These are phyloP conservation scores for Hemerocallis citrina DNA, from an alignment of 106 monocot species.

Conservation along the genomic window DNA sequence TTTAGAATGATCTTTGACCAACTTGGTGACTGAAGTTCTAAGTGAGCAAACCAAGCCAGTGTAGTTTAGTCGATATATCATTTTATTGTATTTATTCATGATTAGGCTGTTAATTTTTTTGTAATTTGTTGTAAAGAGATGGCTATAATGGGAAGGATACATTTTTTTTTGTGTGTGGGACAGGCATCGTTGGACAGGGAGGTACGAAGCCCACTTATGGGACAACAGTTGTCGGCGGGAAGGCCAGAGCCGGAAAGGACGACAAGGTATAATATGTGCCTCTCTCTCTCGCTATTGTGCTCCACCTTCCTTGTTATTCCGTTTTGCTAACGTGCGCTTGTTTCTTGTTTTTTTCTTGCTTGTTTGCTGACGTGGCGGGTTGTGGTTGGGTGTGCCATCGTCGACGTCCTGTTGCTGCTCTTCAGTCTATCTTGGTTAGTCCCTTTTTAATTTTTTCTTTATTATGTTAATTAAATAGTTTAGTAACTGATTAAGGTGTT, in stretches of 20 bases:
- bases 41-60: no score
- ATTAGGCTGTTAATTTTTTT: no score
- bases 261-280: constrained; percentile 55
- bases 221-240: constrained; percentile 95
- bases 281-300: constrained; percentile 2
- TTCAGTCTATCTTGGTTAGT: constrained; percentile 52
- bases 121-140: no score
- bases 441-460: neutral
- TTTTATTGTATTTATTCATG: no score
- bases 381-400: neutral
- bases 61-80: no score
- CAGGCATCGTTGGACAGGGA: constrained; percentile 97
- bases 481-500: neutral
- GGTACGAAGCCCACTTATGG: constrained; percentile 97
- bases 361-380: neutral
- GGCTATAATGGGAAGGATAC: neutral
- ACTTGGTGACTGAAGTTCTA: no score
- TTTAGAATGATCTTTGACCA: no score
- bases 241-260: constrained; percentile 93
- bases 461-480: neutral
- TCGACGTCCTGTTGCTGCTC: neutral
- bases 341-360: neutral
- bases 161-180: neutral
- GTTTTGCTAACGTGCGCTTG: constrained; percentile 7
- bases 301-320: neutral